Evolutionary conservation across 805 yeast species (phyloP), one percentile per base, ranked within the genome.

Genomic region (Metschnikowia borealis): DNA sequence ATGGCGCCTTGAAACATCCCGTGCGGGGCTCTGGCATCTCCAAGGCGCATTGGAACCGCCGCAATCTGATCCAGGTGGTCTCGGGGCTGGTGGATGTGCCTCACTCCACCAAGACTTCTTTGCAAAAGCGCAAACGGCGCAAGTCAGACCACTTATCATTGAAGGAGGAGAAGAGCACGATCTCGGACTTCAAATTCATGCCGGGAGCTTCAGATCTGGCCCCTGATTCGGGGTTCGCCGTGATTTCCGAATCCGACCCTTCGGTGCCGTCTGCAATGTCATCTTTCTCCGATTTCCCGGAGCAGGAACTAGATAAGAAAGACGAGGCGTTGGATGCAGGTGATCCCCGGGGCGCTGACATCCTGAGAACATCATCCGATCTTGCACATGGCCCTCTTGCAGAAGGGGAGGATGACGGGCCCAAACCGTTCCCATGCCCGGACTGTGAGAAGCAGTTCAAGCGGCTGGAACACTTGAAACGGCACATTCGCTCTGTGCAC

Each of bases 401-500:
- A 10, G 43, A 39, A 13, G 53, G 17, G 4, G 55, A 48, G 3
- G 59, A 53, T 29, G 57, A 53, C 15, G 57, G 49, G 34, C 59
- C 59, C 32, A 57, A 54, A 48, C 59, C 57, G 36, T 73, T 72
- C 58, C 76, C 74, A 20, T 73, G 77, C 52, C 68, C 68, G 3
- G 72, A 71, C 43, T 73, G 77, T 54, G 66, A 63, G 38, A 73
- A 72, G 57, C 74, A 69, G 51, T 73, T 73, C 60, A 73, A 73
- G 59, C 58, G 77, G 38, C 68, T 71, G 37, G 77, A 73, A 56
- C 77, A 73, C 58, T 62, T 73, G 53, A 73, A 73, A 54, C 61
- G 77, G 36, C 77, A 73, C 51, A 64, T 70, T 43, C 58, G 77
- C 40, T 69, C 75, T 3, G 77, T 73, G 38, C 77, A 73, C 58